Evolutionary conservation across 805 yeast species (phyloP).

Genomic region (Ogataea glucozyma): DNA sequence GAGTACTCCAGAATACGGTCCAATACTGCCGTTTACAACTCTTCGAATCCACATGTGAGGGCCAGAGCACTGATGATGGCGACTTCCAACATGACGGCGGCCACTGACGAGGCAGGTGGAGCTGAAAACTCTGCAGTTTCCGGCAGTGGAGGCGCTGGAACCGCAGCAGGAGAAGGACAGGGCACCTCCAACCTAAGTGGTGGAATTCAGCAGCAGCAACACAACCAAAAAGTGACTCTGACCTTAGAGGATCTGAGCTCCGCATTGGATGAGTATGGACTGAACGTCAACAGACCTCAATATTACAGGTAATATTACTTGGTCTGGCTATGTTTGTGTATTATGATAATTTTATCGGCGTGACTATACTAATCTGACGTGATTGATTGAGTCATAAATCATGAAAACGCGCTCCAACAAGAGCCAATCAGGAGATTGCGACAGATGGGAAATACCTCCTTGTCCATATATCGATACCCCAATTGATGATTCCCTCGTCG

Average conservation of each 20-base stretch:
- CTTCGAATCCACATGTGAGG: slow-evolving; percentile 82
- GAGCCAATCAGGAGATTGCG: slow-evolving; percentile 45
- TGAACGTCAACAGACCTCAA: slow-evolving; percentile 88
- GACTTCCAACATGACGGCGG: slow-evolving; percentile 42
- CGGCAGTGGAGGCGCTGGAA: slow-evolving; percentile 18
- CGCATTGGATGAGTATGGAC: slow-evolving; percentile 81
- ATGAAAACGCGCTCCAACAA: slow-evolving; percentile 4
- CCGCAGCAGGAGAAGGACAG: slow-evolving; percentile 21
- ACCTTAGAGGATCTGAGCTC: slow-evolving; percentile 93
- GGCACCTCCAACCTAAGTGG: slow-evolving; percentile 12
- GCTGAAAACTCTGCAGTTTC: slow-evolving; percentile 29
- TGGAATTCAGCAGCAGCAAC: slow-evolving; percentile 23
- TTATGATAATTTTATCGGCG: too few species aligned
- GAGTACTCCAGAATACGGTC: slow-evolving; percentile 92
- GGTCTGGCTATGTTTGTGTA: too few species aligned
- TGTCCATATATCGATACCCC: slow-evolving; percentile 68
- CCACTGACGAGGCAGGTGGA: slow-evolving; percentile 34
- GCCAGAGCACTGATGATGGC: slow-evolving; percentile 73
- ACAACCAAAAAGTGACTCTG: slow-evolving; percentile 64
- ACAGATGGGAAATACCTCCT: slow-evolving; percentile 62
- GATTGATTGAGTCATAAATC: slow-evolving; percentile 1
- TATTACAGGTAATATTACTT: slow-evolving; percentile 72
- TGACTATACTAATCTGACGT: too few species aligned
- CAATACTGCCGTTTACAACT: slow-evolving; percentile 80
- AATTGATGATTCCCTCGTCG: slow-evolving; percentile 64